Base-by-base conservation (phyloP, 306 rosid species). In the Dalbergia cultrata region DNA sequence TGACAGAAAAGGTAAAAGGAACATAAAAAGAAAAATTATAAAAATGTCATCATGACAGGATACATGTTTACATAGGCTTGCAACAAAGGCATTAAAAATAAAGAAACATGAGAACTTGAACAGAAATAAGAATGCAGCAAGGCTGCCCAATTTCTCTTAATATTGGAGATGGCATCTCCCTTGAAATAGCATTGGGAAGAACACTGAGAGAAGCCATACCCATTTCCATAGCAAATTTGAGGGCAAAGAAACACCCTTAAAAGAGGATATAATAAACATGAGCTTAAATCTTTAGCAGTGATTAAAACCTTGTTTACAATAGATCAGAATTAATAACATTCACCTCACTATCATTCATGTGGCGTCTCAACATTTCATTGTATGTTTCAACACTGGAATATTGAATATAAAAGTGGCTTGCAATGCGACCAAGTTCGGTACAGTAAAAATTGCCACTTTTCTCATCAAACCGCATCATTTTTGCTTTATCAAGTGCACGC, bases 401-500 rank as follows among this genome's bases (percentile, higher is more conserved):
- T 67, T 95, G 99, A 74, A 95, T 95, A 88, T 95, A 95, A 86
- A 95, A 95, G 90, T 95, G 99, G 85, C 99, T 95, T 41, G 99
- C 99, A 86, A 95, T 95, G 86, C 99, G 99, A 84, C 99, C 99
- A 72, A 95, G 97, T 95, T 95, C 99, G 13, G 99, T 95, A 83
- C 99, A 95, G 83, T 93, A 95, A 83, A 95, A 95, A 77, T 93
- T 95, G 86, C 99, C 99, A 81, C 97, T 95, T 90, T 93, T 95
- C 85, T 95, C 99, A 85, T 95, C 99, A 90, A 95, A 95, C 50
- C 99, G 95, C 97, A 95, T 95, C 99, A 95, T 95, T 87, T 91
- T 95, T 66, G 99, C 97, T 84, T 90, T 93, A 88, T 95, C 99
- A 53, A 95, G 97, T 54, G 97, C 85, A 67, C 99, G 97, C 67